Evolutionary conservation across 495 filamentous ascomycete genomes (phyloP).

Genomic region (Neurospora hispaniola): DNA sequence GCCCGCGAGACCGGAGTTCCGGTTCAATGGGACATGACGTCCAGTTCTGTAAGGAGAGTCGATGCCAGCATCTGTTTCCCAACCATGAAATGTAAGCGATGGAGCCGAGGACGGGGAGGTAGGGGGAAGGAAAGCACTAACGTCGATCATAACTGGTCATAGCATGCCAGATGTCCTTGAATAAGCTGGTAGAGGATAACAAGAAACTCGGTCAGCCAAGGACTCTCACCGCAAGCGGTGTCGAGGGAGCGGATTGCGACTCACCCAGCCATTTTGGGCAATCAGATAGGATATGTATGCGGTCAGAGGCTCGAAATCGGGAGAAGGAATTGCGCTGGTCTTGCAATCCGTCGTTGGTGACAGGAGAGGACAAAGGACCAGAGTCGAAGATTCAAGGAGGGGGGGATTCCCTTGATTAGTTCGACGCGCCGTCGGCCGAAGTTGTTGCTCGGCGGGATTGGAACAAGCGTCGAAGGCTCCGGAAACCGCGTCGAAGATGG

Average conservation of each 20-base stretch:
- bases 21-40: conserved; percentile 65
- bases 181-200: not conserved
- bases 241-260: not conserved
- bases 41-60: conserved; percentile 82
- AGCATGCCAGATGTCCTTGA: conserved; percentile 70
- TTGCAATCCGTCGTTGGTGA: not conserved
- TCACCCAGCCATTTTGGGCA: not conserved
- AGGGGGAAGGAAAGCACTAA: conserved; percentile 26
- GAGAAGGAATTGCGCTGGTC: not conserved
- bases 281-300: not conserved
- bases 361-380: not conserved
- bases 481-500: not conserved
- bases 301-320: not conserved
- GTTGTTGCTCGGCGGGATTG: not conserved
- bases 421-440: not conserved
- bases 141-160: conserved; percentile 67
- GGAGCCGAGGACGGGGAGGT: conserved; percentile 2
- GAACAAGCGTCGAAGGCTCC: not conserved
- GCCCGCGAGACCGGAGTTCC: conserved; percentile 60
- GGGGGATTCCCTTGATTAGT: not conserved
- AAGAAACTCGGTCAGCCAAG: not conserved
- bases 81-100: conserved; percentile 30
- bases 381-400: not conserved
- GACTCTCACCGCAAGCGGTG: not conserved
- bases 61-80: conserved; percentile 58